Evolutionary conservation across 2,329 filamentous ascomycete species (phyloP), one percentile per base, ranked within the genome.

Genomic region (Hymenoscyphus fructigenus): DNA sequence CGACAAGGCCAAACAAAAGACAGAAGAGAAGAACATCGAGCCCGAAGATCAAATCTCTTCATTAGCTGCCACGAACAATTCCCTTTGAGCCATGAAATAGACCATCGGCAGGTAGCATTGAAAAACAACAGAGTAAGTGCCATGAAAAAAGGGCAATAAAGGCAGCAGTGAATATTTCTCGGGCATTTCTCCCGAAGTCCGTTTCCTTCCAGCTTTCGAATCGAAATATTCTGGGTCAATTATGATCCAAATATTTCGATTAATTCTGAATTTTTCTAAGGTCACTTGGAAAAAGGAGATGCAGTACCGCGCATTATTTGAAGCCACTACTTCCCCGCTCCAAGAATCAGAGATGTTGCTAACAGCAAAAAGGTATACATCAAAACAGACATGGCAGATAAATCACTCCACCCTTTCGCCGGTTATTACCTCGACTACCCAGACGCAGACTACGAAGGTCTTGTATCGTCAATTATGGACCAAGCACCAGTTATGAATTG

Each of bases 401-500:
- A 81, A 64, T 82, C 82, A 17, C 77, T 84, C 9, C 84, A 86
- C 71, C 79, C 80, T 0, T 84, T 81, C 56, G 78, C 81, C 44
- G 83, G 84, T 1, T 86, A 87, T 69, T 87, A 83, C 68, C 79
- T 87, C 44, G 80, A 82, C 1, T 87, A 87, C 65, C 84, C 84
- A 3, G 80, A 81, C 1, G 74, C 76, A 4, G 69, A 61, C 66
- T 72, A 61, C 67, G 78, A 83, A 59, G 84, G 84, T 0, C 75
- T 86, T 2, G 83, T 85, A 0, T 82, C 81, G 0, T 83, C 82
- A 14, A 82, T 85, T 55, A 79, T 79, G 15, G 71, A 70, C 34
- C 78, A 81, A 23, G 86, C 87, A 14, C 88, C 88, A 0, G 81
- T 88, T 75, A 74, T 90, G 68, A 89, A 89, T 67, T 90, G 88